Base-by-base conservation (phyloP, 257 asterid species). In the Petunia secreta region DNA sequence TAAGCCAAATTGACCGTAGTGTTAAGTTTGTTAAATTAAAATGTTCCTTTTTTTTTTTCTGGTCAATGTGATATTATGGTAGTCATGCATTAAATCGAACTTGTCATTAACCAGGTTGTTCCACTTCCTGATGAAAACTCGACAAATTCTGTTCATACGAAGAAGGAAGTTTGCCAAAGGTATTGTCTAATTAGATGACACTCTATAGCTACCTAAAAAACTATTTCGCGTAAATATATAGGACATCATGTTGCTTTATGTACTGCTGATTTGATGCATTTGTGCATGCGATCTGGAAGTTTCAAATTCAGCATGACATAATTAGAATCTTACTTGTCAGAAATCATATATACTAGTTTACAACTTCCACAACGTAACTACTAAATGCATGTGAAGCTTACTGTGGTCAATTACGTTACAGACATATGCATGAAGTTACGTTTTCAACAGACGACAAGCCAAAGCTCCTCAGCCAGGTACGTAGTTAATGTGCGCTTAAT, bases 371-470 rank as follows among this genome's bases (percentile, higher is more conserved):
- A 25, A 25, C 25, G 25, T 25, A 25, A 25, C 25, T 25, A 25
- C 25, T 25, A 25, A 25, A 25, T 25, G 25, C 25, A 25, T 0
- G 25, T 25, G 25, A 25, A 25, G 25, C 25, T 25, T 25, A 25
- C 25, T 25, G 25, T 25, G 25, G 14, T 58, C 16, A 58, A 66
- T 67, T 66, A 77, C 78, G 64, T 74, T 85, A 88, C 88, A 94
- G 98, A 93, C 93, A 97, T 75, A 90, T 92, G 97, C 98, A 94
- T 88, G 98, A 94, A 86, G 92, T 94, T 85, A 94, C 98, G 36
- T 91, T 92, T 86, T 94, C 98, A 82, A 87, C 93, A 4, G 91
- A 88, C 65, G 97, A 94, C 91, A 92, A 89, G 84, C 98, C 97
- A 81, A 94, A 94, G 86, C 93, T 94, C 84, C 98, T 94, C 80